Evolutionary conservation across 805 yeast genomes (phyloP).

Genomic region (Candida orba): DNA sequence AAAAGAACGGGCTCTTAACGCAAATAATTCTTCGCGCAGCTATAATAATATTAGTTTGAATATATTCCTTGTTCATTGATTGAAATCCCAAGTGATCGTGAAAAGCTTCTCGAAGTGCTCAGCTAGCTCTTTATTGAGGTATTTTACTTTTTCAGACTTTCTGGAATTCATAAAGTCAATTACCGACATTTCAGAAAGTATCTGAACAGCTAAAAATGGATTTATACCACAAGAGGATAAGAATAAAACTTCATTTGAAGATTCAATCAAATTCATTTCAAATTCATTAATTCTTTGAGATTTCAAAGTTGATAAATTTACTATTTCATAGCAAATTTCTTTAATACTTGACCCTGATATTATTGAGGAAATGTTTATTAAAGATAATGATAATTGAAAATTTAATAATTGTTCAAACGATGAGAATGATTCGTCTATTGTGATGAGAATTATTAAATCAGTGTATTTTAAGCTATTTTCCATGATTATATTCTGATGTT

Average conservation of each 20-base stretch:
- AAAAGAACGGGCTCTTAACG: too few species aligned
- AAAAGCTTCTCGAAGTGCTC: too few species aligned
- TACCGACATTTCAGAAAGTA: constrained; percentile 3
- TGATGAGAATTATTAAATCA: constrained; percentile 7
- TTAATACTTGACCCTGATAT: neutral
- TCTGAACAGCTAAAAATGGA: constrained; percentile 8
- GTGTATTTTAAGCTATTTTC: constrained; percentile 2
- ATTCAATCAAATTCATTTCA: neutral
- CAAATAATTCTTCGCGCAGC: too few species aligned
- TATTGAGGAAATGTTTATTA: constrained; percentile 8
- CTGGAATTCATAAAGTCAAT: constrained; percentile 1
- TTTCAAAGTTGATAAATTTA: neutral
- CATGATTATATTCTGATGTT: constrained; percentile 2
- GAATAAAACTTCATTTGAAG: constrained; percentile 1
- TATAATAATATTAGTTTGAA: too few species aligned
- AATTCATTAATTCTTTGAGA: neutral
- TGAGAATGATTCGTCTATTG: neutral
- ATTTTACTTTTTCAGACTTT: too few species aligned
- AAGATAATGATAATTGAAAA: constrained; percentile 12
- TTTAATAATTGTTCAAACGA: constrained; percentile 4
- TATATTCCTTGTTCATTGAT: too few species aligned
- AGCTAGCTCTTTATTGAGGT: too few species aligned
- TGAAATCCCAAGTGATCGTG: too few species aligned
- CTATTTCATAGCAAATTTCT: constrained; percentile 4
- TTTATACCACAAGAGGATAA: constrained; percentile 14